A percentile compares a stretch with the other conserved stretches of the same genome.
phyloP scores from a whole-genome alignment of 805 yeast genomes.

The Vanderwaltozyma yarrowii region DNA sequence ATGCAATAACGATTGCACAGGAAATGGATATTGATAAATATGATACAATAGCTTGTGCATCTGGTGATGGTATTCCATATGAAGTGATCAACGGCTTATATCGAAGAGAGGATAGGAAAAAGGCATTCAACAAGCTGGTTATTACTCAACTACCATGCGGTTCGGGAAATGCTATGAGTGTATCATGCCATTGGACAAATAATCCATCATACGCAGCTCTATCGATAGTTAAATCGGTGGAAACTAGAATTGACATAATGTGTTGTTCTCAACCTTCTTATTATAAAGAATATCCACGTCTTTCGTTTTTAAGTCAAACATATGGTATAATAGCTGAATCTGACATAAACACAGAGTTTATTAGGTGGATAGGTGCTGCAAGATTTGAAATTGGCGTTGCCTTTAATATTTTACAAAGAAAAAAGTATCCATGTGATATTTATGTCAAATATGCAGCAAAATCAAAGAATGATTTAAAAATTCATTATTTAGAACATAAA shows the following conservation, averaged over 20 bases:
- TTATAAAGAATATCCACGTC: constrained; percentile 28
- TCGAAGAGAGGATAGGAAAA: constrained; percentile 49
- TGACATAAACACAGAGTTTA: constrained; percentile 85
- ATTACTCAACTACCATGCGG: constrained; percentile 91
- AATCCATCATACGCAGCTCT: constrained; percentile 64
- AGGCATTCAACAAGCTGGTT: constrained; percentile 53
- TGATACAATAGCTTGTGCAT: constrained; percentile 80
- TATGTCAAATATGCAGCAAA: constrained; percentile 58
- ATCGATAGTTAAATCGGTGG: constrained; percentile 57
- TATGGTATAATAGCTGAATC: constrained; percentile 89
- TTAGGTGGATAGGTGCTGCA: constrained; percentile 77
- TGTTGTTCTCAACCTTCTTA: constrained; percentile 50
- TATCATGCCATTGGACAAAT: constrained; percentile 67
- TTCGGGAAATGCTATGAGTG: constrained; percentile 86
- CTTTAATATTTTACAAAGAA: constrained; percentile 42
- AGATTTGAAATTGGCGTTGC: constrained; percentile 82
- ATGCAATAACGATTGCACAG: constrained; percentile 63
- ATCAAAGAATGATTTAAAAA: constrained; percentile 39
- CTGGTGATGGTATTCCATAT: constrained; percentile 96
- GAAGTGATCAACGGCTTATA: constrained; percentile 87
- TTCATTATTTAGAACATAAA: constrained; percentile 34
- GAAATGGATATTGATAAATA: constrained; percentile 44
- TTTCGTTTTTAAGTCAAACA: constrained; percentile 80
- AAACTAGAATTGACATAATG: constrained; percentile 70
- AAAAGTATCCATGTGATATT: constrained; percentile 75